phyloP scores from a whole-genome alignment of 1,139 yeast species.

The Tardiomyces blankii region DNA sequence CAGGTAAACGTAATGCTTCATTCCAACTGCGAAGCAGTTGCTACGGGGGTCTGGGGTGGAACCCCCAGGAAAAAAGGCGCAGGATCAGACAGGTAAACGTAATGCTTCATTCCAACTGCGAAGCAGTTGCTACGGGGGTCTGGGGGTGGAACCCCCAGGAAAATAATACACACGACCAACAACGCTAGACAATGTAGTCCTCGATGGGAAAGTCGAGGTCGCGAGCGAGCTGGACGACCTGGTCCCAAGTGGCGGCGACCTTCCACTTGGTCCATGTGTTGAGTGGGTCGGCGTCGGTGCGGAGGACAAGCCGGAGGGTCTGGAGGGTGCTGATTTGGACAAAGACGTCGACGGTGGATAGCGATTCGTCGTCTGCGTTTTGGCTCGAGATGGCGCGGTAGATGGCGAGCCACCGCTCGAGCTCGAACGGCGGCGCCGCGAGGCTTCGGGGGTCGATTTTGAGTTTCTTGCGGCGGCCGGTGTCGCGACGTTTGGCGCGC shows the following conservation, averaged over 20 bases:
- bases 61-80: too few relatives aligned
- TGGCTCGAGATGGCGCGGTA: slow-evolving; percentile 38
- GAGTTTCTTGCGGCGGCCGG: slow-evolving; percentile 32
- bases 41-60: too few relatives aligned
- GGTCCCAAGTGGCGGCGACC: slow-evolving; percentile 45
- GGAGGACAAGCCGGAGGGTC: slow-evolving; percentile 41
- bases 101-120: too few relatives aligned
- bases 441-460: slow-evolving; percentile 44
- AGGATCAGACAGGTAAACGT: too few relatives aligned
- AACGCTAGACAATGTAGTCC: slow-evolving; percentile 32
- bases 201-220: slow-evolving; percentile 46
- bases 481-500: slow-evolving; percentile 32
- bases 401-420: slow-evolving; percentile 60
- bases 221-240: slow-evolving; percentile 38
- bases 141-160: too few relatives aligned
- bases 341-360: slow-evolving; percentile 14
- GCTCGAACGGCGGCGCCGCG: slow-evolving; percentile 52
- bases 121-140: too few relatives aligned
- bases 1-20: too few relatives aligned
- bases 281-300: slow-evolving; percentile 44
- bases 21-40: too few relatives aligned
- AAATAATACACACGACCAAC: too few relatives aligned
- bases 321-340: slow-evolving; percentile 46
- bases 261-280: slow-evolving; percentile 57
- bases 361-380: slow-evolving; percentile 5